Conservation (phyloP, 2,329 filamentous ascomycete genomes). For the Neonectria punicea region DNA sequence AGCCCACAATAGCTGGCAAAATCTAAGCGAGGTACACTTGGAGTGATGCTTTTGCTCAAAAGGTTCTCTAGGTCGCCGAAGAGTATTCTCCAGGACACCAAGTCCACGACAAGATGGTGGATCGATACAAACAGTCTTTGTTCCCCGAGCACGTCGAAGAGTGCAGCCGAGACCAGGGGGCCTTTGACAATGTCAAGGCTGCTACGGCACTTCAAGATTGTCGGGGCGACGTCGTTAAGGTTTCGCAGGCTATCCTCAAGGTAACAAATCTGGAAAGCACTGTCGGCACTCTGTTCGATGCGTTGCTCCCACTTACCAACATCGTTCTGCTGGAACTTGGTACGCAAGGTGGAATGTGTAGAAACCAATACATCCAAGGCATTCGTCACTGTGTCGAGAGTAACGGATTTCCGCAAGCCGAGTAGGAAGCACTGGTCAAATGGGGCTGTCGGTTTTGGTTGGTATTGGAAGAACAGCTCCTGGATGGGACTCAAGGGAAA, state of each 20-base stretch:
- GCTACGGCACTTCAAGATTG: not conserved
- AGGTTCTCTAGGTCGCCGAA: not conserved
- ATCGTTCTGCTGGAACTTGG: not conserved
- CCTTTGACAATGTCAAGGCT: not conserved
- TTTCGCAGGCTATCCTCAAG: too few relatives aligned
- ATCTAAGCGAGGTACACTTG: not conserved
- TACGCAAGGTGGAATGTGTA: not conserved
- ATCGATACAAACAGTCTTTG: not conserved
- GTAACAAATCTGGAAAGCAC: not conserved
- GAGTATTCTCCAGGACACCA: constrained; percentile 5
- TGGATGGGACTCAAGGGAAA: constrained; percentile 15
- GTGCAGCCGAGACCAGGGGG: not conserved
- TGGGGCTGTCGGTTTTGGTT: constrained; percentile 5
- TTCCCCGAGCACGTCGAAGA: not conserved
- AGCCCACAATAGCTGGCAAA: not conserved
- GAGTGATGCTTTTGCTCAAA: not conserved
- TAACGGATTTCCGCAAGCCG: not conserved
- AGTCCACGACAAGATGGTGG: constrained; percentile 3
- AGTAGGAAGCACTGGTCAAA: constrained; percentile 21
- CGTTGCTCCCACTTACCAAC: not conserved
- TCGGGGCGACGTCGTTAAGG: not conserved
- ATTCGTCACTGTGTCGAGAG: not conserved
- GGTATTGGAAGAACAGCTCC: constrained; percentile 13
- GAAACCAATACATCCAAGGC: not conserved
- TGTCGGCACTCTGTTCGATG: not conserved